These are phyloP conservation scores for Rhodotorula kratochvilovae DNA, from an alignment of 768 basidiomycete species.

Conservation along the genomic window DNA sequence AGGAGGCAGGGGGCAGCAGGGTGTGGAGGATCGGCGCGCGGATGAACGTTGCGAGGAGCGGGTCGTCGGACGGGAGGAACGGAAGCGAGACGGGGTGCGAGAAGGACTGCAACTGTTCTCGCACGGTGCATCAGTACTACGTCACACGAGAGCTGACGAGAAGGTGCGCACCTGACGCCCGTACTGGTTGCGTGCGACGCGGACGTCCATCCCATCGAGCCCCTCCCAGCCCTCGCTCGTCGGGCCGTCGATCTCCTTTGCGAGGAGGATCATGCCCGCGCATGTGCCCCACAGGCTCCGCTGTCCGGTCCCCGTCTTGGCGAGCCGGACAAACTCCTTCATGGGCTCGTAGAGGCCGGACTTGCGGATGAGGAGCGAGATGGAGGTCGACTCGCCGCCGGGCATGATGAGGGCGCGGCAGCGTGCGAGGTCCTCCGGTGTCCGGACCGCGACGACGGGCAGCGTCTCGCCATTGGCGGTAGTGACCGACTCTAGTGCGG, in stretches of 20 bases:
- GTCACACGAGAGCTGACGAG: conserved; percentile 1
- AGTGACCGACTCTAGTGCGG: conserved; percentile 55
- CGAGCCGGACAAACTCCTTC: conserved; percentile 57
- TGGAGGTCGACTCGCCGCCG: conserved; percentile 94
- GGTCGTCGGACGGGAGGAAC: conserved; percentile 56
- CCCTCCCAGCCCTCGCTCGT: conserved; percentile 86
- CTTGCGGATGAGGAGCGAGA: conserved; percentile 62
- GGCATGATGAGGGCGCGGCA: conserved; percentile 89
- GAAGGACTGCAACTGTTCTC: conserved; percentile 74
- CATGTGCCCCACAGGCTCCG: conserved; percentile 90
- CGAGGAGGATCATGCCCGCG: conserved; percentile 85
- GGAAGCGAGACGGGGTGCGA: conserved; percentile 68
- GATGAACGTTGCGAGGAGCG: conserved; percentile 85
- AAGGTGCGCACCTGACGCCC: conserved; percentile 71
- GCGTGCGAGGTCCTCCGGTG: conserved; percentile 62
- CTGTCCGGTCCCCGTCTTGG: conserved; percentile 43
- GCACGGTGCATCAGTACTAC: background rate
- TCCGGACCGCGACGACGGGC: conserved; percentile 56
- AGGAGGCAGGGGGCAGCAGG: conserved; percentile 25
- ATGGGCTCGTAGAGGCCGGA: conserved; percentile 77
- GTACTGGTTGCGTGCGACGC: conserved; percentile 83
- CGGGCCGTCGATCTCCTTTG: conserved; percentile 59
- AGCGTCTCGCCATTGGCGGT: conserved; percentile 45
- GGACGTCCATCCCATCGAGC: conserved; percentile 71
- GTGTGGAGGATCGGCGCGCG: conserved; percentile 65